Percentiles rank a stretch among this genome's conserved stretches.
phyloP scores from a whole-genome alignment of 768 basidiomycete species.

The Tylopilus rubrobrunneus region DNA sequence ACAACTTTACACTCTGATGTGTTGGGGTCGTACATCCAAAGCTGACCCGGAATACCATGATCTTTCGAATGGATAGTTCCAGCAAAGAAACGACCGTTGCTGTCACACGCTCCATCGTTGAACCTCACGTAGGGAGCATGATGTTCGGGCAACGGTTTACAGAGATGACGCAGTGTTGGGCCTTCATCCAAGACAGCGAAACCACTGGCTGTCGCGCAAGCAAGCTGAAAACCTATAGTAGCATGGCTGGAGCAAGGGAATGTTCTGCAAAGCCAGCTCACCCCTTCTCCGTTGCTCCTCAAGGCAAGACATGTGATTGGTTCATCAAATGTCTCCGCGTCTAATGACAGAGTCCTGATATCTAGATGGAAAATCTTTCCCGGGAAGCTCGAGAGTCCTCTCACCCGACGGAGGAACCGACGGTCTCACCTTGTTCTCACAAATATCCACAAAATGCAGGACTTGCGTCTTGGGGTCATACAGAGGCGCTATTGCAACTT shows the following conservation, averaged over 20 bases:
- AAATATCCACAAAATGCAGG: slow-evolving; percentile 69
- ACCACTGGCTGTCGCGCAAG: slow-evolving; percentile 20
- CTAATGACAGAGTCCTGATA: slow-evolving; percentile 36
- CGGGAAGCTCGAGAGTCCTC: background rate
- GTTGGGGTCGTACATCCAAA: slow-evolving; percentile 57
- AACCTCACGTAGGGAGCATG: slow-evolving; percentile 49
- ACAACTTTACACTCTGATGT: slow-evolving; percentile 45
- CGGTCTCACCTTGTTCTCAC: slow-evolving; percentile 15
- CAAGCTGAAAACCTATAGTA: slow-evolving; percentile 9
- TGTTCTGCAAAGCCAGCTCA: background rate
- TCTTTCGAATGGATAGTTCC: slow-evolving; percentile 56
- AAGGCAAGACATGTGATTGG: slow-evolving; percentile 57
- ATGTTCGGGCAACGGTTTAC: slow-evolving; percentile 44
- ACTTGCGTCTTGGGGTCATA: slow-evolving; percentile 52
- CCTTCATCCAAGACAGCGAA: slow-evolving; percentile 16
- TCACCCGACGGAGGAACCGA: background rate
- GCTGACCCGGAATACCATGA: slow-evolving; percentile 47
- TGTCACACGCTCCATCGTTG: slow-evolving; percentile 71
- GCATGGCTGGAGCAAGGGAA: background rate
- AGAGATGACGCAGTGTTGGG: slow-evolving; percentile 47
- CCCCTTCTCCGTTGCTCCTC: slow-evolving; percentile 35
- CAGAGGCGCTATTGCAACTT: slow-evolving; percentile 45
- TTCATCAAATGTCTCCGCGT: slow-evolving; percentile 48
- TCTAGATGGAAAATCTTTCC: slow-evolving; percentile 36
- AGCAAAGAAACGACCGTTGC: slow-evolving; percentile 59